These are phyloP conservation scores for Rosa chinensis DNA, from an alignment of 306 rosid genomes.

Conservation along the genomic window DNA sequence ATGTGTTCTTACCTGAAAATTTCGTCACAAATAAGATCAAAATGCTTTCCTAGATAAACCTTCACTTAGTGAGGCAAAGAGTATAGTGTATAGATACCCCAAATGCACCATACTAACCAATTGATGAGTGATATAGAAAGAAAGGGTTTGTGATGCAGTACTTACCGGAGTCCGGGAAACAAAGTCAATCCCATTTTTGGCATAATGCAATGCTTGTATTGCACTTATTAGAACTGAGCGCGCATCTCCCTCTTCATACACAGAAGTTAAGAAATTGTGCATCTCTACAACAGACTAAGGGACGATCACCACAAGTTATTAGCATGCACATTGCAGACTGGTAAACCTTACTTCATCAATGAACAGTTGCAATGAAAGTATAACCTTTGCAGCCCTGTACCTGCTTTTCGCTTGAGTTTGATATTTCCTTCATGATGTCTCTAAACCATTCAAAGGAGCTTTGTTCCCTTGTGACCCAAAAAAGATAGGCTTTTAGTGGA, in stretches of 20 bases:
- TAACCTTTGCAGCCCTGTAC: slow-evolving; percentile 31
- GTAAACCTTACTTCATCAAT: slow-evolving; percentile 11
- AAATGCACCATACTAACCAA: not conserved
- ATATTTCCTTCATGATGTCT: slow-evolving; percentile 66
- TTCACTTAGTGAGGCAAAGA: not conserved
- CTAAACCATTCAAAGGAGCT: slow-evolving; percentile 92
- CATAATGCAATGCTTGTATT: slow-evolving; percentile 65
- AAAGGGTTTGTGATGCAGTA: slow-evolving; percentile 2
- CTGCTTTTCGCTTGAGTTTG: slow-evolving; percentile 55
- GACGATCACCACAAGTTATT: slow-evolving; percentile 18
- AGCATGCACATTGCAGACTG: slow-evolving; percentile 9
- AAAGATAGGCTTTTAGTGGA: slow-evolving; percentile 72
- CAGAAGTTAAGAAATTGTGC: slow-evolving; percentile 78
- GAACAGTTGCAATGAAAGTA: not conserved
- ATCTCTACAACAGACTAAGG: slow-evolving; percentile 63
- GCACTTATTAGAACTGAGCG: slow-evolving; percentile 69
- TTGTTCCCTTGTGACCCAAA: slow-evolving; percentile 89
- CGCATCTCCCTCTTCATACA: slow-evolving; percentile 66
- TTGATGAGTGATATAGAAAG: not conserved
- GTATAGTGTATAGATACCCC: not conserved
- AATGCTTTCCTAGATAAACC: not conserved
- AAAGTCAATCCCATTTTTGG: slow-evolving; percentile 67
- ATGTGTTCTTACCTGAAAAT: slow-evolving; percentile 68
- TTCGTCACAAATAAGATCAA: slow-evolving; percentile 2
- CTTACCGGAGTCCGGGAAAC: slow-evolving; percentile 74